Evolutionary conservation across 2,329 filamentous ascomycete species (phyloP), one percentile per base, ranked within the genome.

Genomic region (Sarocladium strictum): DNA sequence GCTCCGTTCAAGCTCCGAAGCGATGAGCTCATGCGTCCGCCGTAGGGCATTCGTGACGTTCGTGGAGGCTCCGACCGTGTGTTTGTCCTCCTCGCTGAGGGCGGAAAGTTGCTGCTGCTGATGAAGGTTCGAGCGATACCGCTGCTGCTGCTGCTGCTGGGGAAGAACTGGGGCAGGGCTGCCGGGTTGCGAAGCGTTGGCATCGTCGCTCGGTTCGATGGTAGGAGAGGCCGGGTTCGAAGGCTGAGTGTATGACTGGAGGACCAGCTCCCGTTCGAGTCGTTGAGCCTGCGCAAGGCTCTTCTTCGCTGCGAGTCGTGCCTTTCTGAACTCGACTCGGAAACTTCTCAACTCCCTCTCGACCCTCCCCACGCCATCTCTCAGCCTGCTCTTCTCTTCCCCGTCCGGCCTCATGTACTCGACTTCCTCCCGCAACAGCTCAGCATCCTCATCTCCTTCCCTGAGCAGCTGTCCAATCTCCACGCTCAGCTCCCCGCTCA

Each of bases 21-120:
- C 84, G 75, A 97, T 92, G 64, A 96, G 80, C 58, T 89, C 84
- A 70, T 97, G 92, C 5, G 93, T 95, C 57, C 91, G 80, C 57
- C 90, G 82, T 53, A 99, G 79, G 1, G 91, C 89, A 50, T 84
- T 77, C 2, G 93, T 97, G 54, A 97, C 88, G 73, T 95, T 90
- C 60, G 80, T 84, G 29, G 89, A 89, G 1, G 93, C 88, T 58
- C 85, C 83, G 14, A 90, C 77, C 40, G 85, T 79, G 59, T 90
- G 78, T 59, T 94, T 86, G 66, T 89, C 84, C 61, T 90, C 83
- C 21, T 84, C 83, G 3, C 86, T 69, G 19, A 74, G 65, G 60
- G 66, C 67, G 3, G 70, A 68, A 49, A 69, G 62, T 19, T 66
- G 62, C 15, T 70, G 62, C 19, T 66, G 64, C 59, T 71, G 64